These are phyloP conservation scores for Capsicum chinense DNA, from an alignment of 257 asterid genomes.

Conservation along the genomic window DNA sequence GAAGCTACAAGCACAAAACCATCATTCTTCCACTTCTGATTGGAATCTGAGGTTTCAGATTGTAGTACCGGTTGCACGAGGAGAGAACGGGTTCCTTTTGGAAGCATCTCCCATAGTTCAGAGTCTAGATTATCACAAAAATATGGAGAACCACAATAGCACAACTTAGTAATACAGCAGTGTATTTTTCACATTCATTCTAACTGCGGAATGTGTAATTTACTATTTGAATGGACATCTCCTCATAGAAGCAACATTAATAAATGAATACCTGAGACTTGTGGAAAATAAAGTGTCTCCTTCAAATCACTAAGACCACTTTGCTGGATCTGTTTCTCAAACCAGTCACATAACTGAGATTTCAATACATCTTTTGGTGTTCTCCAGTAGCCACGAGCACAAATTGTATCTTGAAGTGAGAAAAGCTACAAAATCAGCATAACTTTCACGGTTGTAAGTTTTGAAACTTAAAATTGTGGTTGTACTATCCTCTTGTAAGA, in stretches of 20 bases:
- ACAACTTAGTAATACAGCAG: not conserved
- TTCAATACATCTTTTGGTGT: conserved; percentile 58
- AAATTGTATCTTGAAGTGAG: conserved; percentile 60
- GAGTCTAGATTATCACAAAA: conserved; percentile 43
- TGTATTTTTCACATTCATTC: conserved; percentile 17
- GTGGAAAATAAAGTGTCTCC: conserved; percentile 71
- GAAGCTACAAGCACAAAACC: conserved; percentile 86
- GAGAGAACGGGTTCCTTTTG: conserved; percentile 69
- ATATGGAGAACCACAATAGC: not conserved
- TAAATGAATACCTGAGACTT: conserved; percentile 51
- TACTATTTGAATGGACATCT: not conserved
- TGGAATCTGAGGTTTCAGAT: conserved; percentile 37
- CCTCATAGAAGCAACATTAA: not conserved
- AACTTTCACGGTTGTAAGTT: conserved; percentile 1
- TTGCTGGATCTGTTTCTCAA: conserved; percentile 54
- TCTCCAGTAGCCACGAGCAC: conserved; percentile 95
- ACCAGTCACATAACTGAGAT: conserved; percentile 59
- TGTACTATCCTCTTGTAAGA: not conserved
- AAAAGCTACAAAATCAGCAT: conserved; percentile 61
- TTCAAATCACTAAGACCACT: conserved; percentile 60
- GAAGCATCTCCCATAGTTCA: conserved; percentile 68
- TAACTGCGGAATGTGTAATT: not conserved
- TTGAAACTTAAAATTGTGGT: not conserved
- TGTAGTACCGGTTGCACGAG: conserved; percentile 69
- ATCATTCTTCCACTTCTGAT: conserved; percentile 39